Evolutionary conservation across 1,284 basidiomycete species (phyloP), one percentile per base, ranked within the genome.

Genomic region (Apiotrichum porosum): DNA sequence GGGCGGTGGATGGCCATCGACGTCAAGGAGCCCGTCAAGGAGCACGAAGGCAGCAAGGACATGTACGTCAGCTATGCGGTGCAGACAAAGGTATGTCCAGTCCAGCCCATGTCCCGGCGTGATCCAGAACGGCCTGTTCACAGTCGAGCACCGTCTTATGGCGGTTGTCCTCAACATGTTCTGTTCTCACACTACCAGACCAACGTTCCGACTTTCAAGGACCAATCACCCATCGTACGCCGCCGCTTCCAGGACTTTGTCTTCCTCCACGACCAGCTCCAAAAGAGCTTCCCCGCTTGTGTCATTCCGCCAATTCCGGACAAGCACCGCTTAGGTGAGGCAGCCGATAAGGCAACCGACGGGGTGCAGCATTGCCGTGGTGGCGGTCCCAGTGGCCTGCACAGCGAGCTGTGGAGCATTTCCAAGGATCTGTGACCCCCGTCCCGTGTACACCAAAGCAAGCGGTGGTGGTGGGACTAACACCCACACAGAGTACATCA

Each of bases 241-340:
- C 80, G 94, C 52, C 82, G 94, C 22, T 99, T 95, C 75, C 89
- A 94, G 65, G 95, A 99, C 74, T 99, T 99, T 73, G 86, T 88
- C 31, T 98, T 98, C 69, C 77, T 99, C 31, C 79, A 88, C 53
- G 85, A 95, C 42, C 83, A 95, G 63, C 82, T 99, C 28, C 81
- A 83, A 18, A 85, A 85, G 74, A 86, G 93, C 72, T 99, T 97
- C 66, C 92, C 92, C 3, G 95, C 94, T 47, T 94, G 90, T 63
- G 89, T 98, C 18, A 88, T 98, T 0, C 92, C 94, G 21, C 89
- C 91, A 6, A 79, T 99, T 42, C 95, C 94, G 4, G 93, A 93
- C 73, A 98, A 98, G 74, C 94, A 97, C 68, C 80, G 95, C 47
- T 75, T 97, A 65, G 91, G 90, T 95, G 57, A 51, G 84, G 77